Base-by-base conservation (phyloP, 1,139 yeast genomes). In the Saccharomycopsis phalli region DNA sequence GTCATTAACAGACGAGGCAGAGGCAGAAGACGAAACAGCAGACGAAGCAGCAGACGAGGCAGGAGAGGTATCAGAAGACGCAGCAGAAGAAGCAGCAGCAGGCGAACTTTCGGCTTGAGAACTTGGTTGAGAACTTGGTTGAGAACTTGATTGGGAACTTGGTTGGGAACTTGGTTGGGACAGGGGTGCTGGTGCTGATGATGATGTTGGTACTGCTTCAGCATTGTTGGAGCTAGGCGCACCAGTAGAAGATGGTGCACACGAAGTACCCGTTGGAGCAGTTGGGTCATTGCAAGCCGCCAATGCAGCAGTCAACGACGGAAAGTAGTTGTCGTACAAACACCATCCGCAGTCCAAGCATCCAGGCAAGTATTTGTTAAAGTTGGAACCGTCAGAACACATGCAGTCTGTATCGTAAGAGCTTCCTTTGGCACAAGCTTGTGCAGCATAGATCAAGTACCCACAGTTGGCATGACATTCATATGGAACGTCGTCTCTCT, bases 281-380 rank as follows among this genome's bases (percentile, higher is more conserved):
- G 56, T 50, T 23, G 55, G 44, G 5, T 51, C 50, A 21, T 49
- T 36, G 45, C 60, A 57, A 16, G 49, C 51, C 6, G 40, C 50
- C 22, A 57, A 39, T 8, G 58, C 52, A 7, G 37, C 18, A 10
- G 50, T 39, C 30, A 57, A 54, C 40, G 50, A 56, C 2, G 50
- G 47, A 27, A 55, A 54, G 46, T 57, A 57, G 48, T 56, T 53
- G 40, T 48, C 49, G 56, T 57, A 57, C 37, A 57, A 40, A 23
- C 58, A 54, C 58, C 60, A 57, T 26, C 59, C 60, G 50, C 60
- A 57, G 23, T 51, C 56, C 51, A 56, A 52, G 51, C 60, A 57
- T 11, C 49, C 37, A 7, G 43, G 34, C 28, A 53, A 51, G 40
- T 51, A 50, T 2, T 13, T 18, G 34, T 48, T 23, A 46, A 55